A percentile compares a stretch with the other conserved stretches of the same genome.
phyloP scores from a whole-genome alignment of 2,329 filamentous ascomycete species.

The Blastomyces gilchristii region DNA sequence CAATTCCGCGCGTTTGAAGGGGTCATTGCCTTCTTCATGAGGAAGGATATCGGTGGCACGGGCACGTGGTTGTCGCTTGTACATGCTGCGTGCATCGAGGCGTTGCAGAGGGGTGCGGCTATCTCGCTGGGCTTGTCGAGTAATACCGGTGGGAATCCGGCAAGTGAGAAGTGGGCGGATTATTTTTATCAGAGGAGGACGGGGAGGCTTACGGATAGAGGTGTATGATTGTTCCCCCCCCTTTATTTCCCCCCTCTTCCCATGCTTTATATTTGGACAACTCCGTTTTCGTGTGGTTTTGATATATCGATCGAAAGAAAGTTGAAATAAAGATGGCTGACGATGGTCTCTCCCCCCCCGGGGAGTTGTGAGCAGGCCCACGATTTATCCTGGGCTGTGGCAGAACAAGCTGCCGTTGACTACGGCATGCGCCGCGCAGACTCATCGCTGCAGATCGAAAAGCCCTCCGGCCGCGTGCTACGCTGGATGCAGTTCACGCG shows the following conservation, averaged over 20 bases:
- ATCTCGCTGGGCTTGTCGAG: slow-evolving; percentile 14
- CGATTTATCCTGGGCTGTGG: slow-evolving; percentile 12
- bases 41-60: slow-evolving; percentile 14
- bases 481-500: slow-evolving; percentile 14
- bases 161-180: slow-evolving; percentile 13
- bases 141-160: slow-evolving; percentile 15
- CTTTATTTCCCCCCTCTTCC: neutral
- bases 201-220: slow-evolving; percentile 12
- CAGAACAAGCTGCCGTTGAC: slow-evolving; percentile 15
- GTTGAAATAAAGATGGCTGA: neutral
- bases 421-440: slow-evolving; percentile 13
- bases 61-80: slow-evolving; percentile 19
- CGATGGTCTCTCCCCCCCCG: neutral
- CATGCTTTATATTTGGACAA: neutral
- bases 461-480: slow-evolving; percentile 9
- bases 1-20: slow-evolving; percentile 19
- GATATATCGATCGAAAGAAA: neutral
- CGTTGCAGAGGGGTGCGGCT: slow-evolving; percentile 15
- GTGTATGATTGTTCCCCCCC: slow-evolving; percentile 7
- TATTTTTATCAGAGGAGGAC: slow-evolving; percentile 14
- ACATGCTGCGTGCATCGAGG: slow-evolving; percentile 17
- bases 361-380: slow-evolving; percentile 9
- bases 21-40: slow-evolving; percentile 19
- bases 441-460: slow-evolving; percentile 7
- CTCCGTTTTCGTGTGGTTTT: neutral